Evolutionary conservation across 257 asterid species (phyloP).

Genomic region (Nicotiana obtusifolia): DNA sequence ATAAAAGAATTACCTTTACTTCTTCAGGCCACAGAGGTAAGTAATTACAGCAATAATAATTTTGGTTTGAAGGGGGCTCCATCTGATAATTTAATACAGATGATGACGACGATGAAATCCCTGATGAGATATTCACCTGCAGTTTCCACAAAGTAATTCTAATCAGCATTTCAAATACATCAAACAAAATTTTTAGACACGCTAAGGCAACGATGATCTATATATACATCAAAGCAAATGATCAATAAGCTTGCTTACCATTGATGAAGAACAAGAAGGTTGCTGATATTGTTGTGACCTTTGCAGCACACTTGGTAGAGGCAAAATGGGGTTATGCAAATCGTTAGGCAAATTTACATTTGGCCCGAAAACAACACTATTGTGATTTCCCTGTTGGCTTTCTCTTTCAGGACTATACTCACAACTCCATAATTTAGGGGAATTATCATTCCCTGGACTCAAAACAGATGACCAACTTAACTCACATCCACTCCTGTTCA

Average conservation of each 20-base stretch:
- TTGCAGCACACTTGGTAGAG: constrained; percentile 30
- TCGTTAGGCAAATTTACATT: constrained; percentile 26
- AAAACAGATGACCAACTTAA: constrained; percentile 21
- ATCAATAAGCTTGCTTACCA: constrained; percentile 31
- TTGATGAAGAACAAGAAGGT: constrained; percentile 32
- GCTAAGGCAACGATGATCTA: not conserved
- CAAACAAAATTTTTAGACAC: not conserved
- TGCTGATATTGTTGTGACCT: constrained; percentile 54
- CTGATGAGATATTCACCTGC: constrained; percentile 58
- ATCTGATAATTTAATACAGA: constrained; percentile 46
- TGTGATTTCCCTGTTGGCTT: constrained; percentile 24
- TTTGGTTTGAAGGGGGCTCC: constrained; percentile 99
- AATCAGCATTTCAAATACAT: not conserved
- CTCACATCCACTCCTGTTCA: constrained; percentile 26
- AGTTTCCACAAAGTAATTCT: constrained; percentile 9
- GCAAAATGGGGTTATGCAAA: constrained; percentile 21
- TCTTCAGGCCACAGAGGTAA: constrained; percentile 48
- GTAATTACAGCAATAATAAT: constrained; percentile 36
- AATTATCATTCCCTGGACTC: constrained; percentile 26
- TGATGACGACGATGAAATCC: constrained; percentile 38
- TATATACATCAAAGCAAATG: not conserved
- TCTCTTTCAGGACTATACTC: constrained; percentile 37
- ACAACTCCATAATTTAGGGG: constrained; percentile 44
- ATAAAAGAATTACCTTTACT: constrained; percentile 46
- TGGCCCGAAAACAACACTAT: constrained; percentile 27